phyloP scores from a whole-genome alignment of 805 yeast genomes.

The Zygotorulaspora sp. region DNA sequence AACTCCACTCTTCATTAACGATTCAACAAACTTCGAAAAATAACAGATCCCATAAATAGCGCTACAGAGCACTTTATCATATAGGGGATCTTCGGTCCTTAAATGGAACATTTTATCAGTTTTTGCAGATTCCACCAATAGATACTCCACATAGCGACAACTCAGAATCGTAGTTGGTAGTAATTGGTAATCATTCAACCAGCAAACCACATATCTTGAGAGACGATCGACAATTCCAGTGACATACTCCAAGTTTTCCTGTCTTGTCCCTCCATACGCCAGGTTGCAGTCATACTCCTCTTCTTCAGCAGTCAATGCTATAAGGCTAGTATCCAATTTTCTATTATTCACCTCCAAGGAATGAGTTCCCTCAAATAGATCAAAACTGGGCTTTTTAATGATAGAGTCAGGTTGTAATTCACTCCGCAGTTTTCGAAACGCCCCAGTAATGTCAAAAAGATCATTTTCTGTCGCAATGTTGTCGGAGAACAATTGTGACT shows the following conservation, averaged over 20 bases:
- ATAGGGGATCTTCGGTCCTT: slow-evolving; percentile 31
- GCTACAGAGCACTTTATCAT: slow-evolving; percentile 48
- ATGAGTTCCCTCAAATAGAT: slow-evolving; percentile 77
- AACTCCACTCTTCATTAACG: slow-evolving; percentile 51
- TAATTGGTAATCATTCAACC: slow-evolving; percentile 69
- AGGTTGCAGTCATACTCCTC: slow-evolving; percentile 42
- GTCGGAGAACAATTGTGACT: slow-evolving; percentile 8
- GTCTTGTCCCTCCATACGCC: slow-evolving; percentile 18
- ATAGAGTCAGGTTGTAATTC: slow-evolving; percentile 50
- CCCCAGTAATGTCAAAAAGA: slow-evolving; percentile 52
- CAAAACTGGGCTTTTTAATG: slow-evolving; percentile 54
- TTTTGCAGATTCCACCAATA: slow-evolving; percentile 42
- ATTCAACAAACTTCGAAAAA: slow-evolving; percentile 45
- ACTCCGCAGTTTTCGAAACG: slow-evolving; percentile 41
- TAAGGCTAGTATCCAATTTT: slow-evolving; percentile 72
- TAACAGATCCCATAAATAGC: slow-evolving; percentile 51
- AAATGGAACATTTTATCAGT: slow-evolving; percentile 17
- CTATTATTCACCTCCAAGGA: slow-evolving; percentile 75
- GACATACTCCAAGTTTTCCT: slow-evolving; percentile 40
- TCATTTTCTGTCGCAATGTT: slow-evolving; percentile 4
- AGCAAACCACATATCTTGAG: slow-evolving; percentile 52
- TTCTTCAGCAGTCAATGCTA: slow-evolving; percentile 45
- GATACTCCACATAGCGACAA: slow-evolving; percentile 63
- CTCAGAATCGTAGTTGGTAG: slow-evolving; percentile 74
- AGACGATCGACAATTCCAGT: slow-evolving; percentile 52